Evolutionary conservation across 2,329 filamentous ascomycete species (phyloP).

Genomic region (Ascochyta clinopodiicola): DNA sequence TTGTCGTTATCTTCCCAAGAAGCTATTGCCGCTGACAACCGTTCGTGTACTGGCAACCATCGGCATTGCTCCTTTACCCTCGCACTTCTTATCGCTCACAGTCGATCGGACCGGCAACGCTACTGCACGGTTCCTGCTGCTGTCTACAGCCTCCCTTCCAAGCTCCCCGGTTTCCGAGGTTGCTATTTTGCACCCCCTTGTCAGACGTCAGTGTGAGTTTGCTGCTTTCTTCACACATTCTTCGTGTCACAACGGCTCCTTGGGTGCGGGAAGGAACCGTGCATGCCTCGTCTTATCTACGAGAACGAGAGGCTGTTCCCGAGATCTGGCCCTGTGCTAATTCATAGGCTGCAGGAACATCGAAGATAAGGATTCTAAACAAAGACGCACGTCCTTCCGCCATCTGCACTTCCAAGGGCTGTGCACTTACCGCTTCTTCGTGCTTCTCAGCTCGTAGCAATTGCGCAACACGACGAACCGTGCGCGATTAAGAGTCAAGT

Average conservation of each 20-base stretch:
- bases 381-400: slow-evolving; percentile 43
- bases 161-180: slow-evolving; percentile 30
- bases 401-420: slow-evolving; percentile 42
- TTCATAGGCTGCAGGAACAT: slow-evolving; percentile 34
- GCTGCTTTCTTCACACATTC: slow-evolving; percentile 20
- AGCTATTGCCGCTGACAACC: slow-evolving; percentile 40
- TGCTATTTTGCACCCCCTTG: slow-evolving; percentile 25
- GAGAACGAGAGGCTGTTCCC: slow-evolving; percentile 23
- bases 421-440: slow-evolving; percentile 48
- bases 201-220: slow-evolving; percentile 33
- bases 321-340: slow-evolving; percentile 44
- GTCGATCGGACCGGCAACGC: slow-evolving; percentile 17
- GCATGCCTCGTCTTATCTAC: slow-evolving; percentile 18
- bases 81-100: slow-evolving; percentile 35
- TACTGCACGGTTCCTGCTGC: slow-evolving; percentile 13
- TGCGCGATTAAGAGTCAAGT: slow-evolving; percentile 36
- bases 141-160: slow-evolving; percentile 15
- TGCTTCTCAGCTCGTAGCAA: slow-evolving; percentile 37
- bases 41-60: slow-evolving; percentile 37
- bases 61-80: slow-evolving; percentile 35
- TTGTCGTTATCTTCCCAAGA: slow-evolving; percentile 21
- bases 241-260: slow-evolving; percentile 19
- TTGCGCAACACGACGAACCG: slow-evolving; percentile 36
- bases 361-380: slow-evolving; percentile 45
- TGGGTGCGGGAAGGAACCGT: slow-evolving; percentile 13